Evolutionary conservation across 495 filamentous ascomycete species (phyloP).

Genomic region (Penicillium flavigenum): DNA sequence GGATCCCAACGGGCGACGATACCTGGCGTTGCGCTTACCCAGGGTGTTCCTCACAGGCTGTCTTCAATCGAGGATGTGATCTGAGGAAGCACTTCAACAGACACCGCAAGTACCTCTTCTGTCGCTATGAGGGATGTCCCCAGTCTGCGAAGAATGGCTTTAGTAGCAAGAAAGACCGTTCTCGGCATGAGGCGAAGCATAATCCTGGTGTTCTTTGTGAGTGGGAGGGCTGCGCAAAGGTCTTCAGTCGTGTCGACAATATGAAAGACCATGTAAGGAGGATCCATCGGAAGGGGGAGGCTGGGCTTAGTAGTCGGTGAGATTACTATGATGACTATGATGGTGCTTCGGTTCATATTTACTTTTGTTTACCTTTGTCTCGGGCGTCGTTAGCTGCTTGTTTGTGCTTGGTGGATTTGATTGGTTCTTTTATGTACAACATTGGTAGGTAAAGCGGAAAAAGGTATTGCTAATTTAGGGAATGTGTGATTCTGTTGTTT

Average conservation of each 20-base stretch:
- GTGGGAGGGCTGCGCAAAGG: conserved; percentile 55
- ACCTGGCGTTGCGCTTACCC: conserved; percentile 59
- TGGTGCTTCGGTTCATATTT: not conserved
- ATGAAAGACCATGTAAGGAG: conserved; percentile 59
- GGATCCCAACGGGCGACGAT: conserved; percentile 31
- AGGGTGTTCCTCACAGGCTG: conserved; percentile 54
- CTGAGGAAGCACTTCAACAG: conserved; percentile 64
- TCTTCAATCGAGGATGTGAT: conserved; percentile 62
- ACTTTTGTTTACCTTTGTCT: too few relatives aligned
- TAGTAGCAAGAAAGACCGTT: conserved; percentile 63
- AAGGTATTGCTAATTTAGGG: not conserved
- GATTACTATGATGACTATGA: not conserved
- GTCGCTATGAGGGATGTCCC: conserved; percentile 59
- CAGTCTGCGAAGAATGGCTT: conserved; percentile 57
- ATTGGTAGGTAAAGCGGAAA: not conserved
- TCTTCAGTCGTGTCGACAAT: conserved; percentile 65
- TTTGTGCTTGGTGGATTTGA: not conserved
- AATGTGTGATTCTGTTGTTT: not conserved
- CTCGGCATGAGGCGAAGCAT: conserved; percentile 62
- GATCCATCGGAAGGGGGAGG: conserved; percentile 36
- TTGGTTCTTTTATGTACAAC: not conserved
- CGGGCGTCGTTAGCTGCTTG: not conserved
- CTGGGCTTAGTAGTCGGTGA: not conserved
- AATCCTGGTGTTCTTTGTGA: conserved; percentile 59
- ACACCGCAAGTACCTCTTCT: conserved; percentile 62